Percentiles rank a stretch among this genome's conserved stretches.
phyloP scores from a whole-genome alignment of 2,329 filamentous ascomycete genomes.

The Colletotrichum gigasporum region DNA sequence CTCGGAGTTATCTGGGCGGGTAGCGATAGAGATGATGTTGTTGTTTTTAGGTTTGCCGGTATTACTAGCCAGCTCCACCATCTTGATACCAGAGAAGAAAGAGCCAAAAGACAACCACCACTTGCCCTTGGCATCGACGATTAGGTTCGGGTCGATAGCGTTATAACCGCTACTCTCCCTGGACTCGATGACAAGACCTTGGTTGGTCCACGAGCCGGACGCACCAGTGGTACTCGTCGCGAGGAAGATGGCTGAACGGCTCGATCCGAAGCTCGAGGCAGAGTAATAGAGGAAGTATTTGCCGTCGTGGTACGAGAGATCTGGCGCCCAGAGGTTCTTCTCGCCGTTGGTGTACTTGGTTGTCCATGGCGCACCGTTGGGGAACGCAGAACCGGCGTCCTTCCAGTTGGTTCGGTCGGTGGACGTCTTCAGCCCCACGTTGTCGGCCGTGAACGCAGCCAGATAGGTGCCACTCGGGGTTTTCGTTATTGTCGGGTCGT shows the following conservation, averaged over 20 bases:
- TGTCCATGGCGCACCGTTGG: slow-evolving; percentile 42
- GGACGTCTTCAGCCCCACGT: slow-evolving; percentile 43
- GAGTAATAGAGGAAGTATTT: slow-evolving; percentile 45
- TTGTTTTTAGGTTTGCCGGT: slow-evolving; percentile 38
- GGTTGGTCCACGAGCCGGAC: slow-evolving; percentile 41
- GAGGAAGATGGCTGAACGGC: slow-evolving; percentile 42
- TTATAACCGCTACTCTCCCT: slow-evolving; percentile 37
- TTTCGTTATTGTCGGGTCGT: slow-evolving; percentile 42
- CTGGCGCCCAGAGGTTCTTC: slow-evolving; percentile 59
- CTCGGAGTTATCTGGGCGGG: slow-evolving; percentile 31
- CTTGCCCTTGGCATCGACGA: slow-evolving; percentile 37
- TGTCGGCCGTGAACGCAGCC: slow-evolving; percentile 38
- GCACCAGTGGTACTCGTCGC: slow-evolving; percentile 41
- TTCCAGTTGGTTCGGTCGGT: slow-evolving; percentile 42
- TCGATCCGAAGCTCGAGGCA: slow-evolving; percentile 40
- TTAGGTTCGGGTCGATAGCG: slow-evolving; percentile 41
- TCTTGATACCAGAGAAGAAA: slow-evolving; percentile 44
- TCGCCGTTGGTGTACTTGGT: slow-evolving; percentile 40
- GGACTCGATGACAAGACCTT: slow-evolving; percentile 40
- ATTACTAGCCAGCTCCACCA: slow-evolving; percentile 36
- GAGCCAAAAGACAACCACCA: slow-evolving; percentile 45
- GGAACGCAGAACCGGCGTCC: slow-evolving; percentile 41
- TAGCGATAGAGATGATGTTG: slow-evolving; percentile 38
- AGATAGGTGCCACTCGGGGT: slow-evolving; percentile 39
- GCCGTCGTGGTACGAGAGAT: slow-evolving; percentile 52